A percentile compares a stretch with the other conserved stretches of the same genome.
phyloP scores from a whole-genome alignment of 2,329 filamentous ascomycete genomes.

The Mycosphaerelloides madeirae region DNA sequence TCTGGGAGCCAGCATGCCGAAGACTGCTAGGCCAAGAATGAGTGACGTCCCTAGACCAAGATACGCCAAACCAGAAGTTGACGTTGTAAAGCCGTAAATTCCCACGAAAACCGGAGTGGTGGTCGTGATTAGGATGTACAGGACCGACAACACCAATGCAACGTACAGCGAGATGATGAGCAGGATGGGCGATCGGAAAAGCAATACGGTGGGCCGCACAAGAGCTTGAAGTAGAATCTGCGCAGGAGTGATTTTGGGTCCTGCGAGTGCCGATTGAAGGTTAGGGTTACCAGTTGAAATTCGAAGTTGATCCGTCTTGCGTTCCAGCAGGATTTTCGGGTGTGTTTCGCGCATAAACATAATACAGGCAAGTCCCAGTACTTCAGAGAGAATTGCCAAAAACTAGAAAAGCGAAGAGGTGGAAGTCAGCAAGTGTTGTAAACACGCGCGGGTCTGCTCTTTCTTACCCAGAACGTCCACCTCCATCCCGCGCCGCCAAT shows the following conservation, averaged over 20 bases:
- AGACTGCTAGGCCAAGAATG: slow-evolving; percentile 40
- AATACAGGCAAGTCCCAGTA: slow-evolving; percentile 68
- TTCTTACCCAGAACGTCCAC: too few relatives aligned
- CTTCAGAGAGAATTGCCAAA: slow-evolving; percentile 5
- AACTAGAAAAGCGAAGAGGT: too few relatives aligned
- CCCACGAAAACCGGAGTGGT: slow-evolving; percentile 22
- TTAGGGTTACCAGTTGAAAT: slow-evolving; percentile 31
- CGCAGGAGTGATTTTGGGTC: not conserved
- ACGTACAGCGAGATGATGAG: slow-evolving; percentile 23
- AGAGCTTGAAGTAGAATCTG: slow-evolving; percentile 19
- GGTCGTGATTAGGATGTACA: slow-evolving; percentile 26
- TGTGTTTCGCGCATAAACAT: slow-evolving; percentile 61
- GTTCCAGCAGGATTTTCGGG: slow-evolving; percentile 55
- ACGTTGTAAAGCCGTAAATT: slow-evolving; percentile 19
- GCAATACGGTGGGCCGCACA: slow-evolving; percentile 25
- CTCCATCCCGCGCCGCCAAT: too few relatives aligned
- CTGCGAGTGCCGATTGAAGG: slow-evolving; percentile 19
- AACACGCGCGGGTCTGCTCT: too few relatives aligned
- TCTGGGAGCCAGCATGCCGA: slow-evolving; percentile 18
- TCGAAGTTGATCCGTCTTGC: slow-evolving; percentile 49
- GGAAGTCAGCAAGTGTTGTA: too few relatives aligned
- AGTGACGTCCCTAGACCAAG: slow-evolving; percentile 44
- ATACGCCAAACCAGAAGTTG: slow-evolving; percentile 24
- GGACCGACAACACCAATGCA: slow-evolving; percentile 23
- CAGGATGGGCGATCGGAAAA: slow-evolving; percentile 23